phyloP scores from a whole-genome alignment of 2,329 filamentous ascomycete genomes.

The Dactylellina drechsleri region DNA sequence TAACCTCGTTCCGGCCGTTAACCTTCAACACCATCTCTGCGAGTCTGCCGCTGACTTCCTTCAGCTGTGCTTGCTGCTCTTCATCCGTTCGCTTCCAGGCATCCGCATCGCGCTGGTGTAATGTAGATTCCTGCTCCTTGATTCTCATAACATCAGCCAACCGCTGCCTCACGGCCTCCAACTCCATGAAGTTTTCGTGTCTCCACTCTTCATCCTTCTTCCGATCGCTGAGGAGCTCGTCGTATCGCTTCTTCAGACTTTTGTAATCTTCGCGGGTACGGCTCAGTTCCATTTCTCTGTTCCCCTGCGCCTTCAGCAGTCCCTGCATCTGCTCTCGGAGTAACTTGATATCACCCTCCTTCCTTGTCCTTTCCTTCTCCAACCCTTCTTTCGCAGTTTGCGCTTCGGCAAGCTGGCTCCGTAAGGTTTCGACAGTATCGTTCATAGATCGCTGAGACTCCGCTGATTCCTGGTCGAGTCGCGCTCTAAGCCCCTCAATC shows the following conservation, averaged over 20 bases:
- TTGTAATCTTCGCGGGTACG: constrained; percentile 38
- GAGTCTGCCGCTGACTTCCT: constrained; percentile 42
- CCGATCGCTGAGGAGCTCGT: constrained; percentile 34
- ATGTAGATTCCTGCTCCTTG: constrained; percentile 40
- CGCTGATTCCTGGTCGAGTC: constrained; percentile 14
- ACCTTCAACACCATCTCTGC: constrained; percentile 50
- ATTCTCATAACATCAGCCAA: constrained; percentile 43
- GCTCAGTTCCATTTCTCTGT: constrained; percentile 20
- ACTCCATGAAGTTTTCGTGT: constrained; percentile 42
- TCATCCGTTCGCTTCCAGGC: constrained; percentile 44
- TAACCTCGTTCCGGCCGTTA: constrained; percentile 39
- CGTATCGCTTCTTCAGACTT: constrained; percentile 38
- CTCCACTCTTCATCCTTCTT: constrained; percentile 46
- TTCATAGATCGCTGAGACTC: constrained; percentile 14
- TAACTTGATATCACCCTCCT: constrained; percentile 37
- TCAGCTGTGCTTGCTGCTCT: constrained; percentile 40
- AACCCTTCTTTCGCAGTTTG: constrained; percentile 24
- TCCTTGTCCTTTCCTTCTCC: constrained; percentile 34
- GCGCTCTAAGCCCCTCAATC: constrained; percentile 31
- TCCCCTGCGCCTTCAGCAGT: constrained; percentile 21
- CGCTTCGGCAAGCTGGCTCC: constrained; percentile 17
- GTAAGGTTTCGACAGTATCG: constrained; percentile 16
- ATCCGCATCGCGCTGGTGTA: constrained; percentile 51
- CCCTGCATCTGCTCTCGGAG: constrained; percentile 44
- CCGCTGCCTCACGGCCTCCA: constrained; percentile 39